Percentiles rank a stretch among this genome's conserved stretches.
Conservation (phyloP, 2,329 filamentous ascomycete genomes). For the Botrytis cinerea region DNA sequence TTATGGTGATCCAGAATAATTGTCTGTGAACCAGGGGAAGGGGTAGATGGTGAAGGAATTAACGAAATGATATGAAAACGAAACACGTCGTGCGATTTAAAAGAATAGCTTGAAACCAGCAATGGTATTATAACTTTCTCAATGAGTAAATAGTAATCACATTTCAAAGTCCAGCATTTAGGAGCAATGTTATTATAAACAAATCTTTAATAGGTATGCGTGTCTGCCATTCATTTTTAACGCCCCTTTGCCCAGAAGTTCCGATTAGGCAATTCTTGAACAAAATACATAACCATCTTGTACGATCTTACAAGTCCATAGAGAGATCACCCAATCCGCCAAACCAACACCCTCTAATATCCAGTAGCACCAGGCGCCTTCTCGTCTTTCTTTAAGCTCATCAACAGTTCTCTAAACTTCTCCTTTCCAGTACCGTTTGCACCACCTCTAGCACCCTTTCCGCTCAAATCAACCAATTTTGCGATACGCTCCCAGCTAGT, state of each 20-base stretch:
- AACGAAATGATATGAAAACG: neutral
- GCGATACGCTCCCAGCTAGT: constrained; percentile 99
- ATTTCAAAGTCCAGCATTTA: neutral
- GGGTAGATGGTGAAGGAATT: neutral
- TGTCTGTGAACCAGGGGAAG: neutral
- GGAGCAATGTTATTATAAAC: constrained; percentile 21
- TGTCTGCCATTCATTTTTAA: constrained; percentile 41
- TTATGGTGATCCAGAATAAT: constrained; percentile 43
- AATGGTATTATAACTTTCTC: neutral
- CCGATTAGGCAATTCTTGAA: constrained; percentile 33
- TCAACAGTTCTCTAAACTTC: constrained; percentile 86
- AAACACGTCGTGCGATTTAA: neutral
- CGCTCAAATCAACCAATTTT: constrained; percentile 95
- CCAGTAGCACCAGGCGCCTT: constrained; percentile 71
- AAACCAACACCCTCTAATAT: constrained; percentile 48
- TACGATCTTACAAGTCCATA: constrained; percentile 38
- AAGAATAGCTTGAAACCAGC: constrained; percentile 2
- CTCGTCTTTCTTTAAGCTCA: constrained; percentile 89
- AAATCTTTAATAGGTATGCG: constrained; percentile 11
- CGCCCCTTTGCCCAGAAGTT: constrained; percentile 38
- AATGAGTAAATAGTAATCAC: constrained; percentile 20
- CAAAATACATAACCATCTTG: constrained; percentile 35
- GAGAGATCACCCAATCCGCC: constrained; percentile 23
- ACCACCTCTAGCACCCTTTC: constrained; percentile 85
- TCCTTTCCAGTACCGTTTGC: constrained; percentile 91